Evolutionary conservation across 306 rosid species (phyloP), one percentile per base, ranked within the genome.

Genomic region (Abrus precatorius): DNA sequence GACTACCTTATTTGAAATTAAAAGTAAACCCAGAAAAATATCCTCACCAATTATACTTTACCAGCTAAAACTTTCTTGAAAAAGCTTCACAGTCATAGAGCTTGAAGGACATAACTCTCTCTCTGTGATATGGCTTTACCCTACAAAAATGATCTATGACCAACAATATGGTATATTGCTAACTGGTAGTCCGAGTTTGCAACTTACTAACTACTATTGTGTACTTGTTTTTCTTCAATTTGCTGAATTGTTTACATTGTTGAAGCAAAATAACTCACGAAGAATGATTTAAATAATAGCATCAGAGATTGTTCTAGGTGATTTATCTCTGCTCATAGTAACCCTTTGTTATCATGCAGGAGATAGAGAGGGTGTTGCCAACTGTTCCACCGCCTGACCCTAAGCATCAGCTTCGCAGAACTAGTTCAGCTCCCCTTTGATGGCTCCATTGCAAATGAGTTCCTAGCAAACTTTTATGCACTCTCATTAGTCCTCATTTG

Each of bases 381-480:
- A 67, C 43, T 63, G 81, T 12, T 14, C 91, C 91, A 6, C 87
- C 84, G 13, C 79, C 80, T n/a, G 91, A 88, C 1, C 74, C 84
- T 32, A 85, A 85, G 84, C 84, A 68, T 72, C 84, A 88, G 80
- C 91, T 83, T 77, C 87, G 91, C 70, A 65, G 91, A 77, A 83
- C 91, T 54, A 76, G 89, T 82, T 88, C 89, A 49, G 82, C 85
- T 36, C 72, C 89, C 36, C 72, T 85, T 62, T 88, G 84, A 87
- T 5, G 40, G 33, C 65, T 73, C 66, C 49, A 60, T 50, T 68
- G 81, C 79, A 67, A 80, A 72, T 36, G 68, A 43, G 38, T 75
- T 76, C 14, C 68, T 49, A 48, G 38, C 52, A 8, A 67, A 32
- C 60, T 34, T 68, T 43, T 54, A 52, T 43, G 56, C 72, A 34